Percentiles rank a stretch among this genome's conserved stretches.
Conservation (phyloP, 2,329 filamentous ascomycete species). For the Paracoccidioides brasiliensis region DNA sequence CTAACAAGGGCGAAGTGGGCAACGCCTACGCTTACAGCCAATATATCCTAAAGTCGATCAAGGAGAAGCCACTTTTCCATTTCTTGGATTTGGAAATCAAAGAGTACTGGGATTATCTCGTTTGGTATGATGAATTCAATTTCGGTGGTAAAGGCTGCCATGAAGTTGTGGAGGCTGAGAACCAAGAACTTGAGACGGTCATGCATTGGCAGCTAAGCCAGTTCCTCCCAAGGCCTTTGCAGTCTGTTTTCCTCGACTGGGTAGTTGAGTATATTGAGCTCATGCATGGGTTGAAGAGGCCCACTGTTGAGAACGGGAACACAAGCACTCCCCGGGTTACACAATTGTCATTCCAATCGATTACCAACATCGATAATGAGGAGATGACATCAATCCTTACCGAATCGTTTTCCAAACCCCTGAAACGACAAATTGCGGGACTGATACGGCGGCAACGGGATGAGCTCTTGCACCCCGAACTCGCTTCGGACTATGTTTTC, state of each 20-base stretch:
- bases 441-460: constrained; percentile 78
- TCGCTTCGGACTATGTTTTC: constrained; percentile 77
- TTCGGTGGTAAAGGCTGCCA: constrained; percentile 89
- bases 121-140: constrained; percentile 99
- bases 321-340: constrained; percentile 44
- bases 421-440: constrained; percentile 74
- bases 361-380: constrained; percentile 47
- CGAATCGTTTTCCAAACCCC: constrained; percentile 72
- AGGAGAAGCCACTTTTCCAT: constrained; percentile 86
- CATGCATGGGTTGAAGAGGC: constrained; percentile 77
- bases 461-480: constrained; percentile 77
- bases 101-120: constrained; percentile 97
- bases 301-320: constrained; percentile 40
- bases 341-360: constrained; percentile 45
- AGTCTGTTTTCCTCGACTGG: constrained; percentile 81
- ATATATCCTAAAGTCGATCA: constrained; percentile 96
- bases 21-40: constrained; percentile 95
- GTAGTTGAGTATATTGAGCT: constrained; percentile 87
- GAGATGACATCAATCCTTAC: constrained; percentile 54
- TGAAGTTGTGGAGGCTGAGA: constrained; percentile 61
- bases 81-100: constrained; percentile 96
- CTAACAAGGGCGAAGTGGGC: constrained; percentile 88
- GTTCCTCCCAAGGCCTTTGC: constrained; percentile 68
- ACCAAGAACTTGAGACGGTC: constrained; percentile 73
- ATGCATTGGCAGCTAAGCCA: constrained; percentile 98